Conservation (phyloP, 306 rosid species). For the Sphenostylis stenocarpa region DNA sequence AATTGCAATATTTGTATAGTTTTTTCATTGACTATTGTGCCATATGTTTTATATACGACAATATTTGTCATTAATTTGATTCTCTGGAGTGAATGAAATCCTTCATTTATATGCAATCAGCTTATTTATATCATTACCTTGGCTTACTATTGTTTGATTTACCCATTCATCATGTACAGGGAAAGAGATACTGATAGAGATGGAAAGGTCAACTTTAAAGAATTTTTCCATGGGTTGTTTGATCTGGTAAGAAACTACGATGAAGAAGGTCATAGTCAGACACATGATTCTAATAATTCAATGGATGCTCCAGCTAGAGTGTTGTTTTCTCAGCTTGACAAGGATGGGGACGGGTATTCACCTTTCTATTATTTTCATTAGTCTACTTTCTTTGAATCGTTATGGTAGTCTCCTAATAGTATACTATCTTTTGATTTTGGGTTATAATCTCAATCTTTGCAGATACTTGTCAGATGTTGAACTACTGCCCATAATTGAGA, state of each 20-base stretch:
- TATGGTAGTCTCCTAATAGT: conserved; percentile 23
- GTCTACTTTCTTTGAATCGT: conserved; percentile 19
- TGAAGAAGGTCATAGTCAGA: conserved; percentile 66
- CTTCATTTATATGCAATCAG: conserved; percentile 9
- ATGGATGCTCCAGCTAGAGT: conserved; percentile 75
- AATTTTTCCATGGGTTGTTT: conserved; percentile 96
- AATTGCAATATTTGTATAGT: neutral
- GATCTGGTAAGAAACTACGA: conserved; percentile 94
- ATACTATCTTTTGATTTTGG: conserved; percentile 23
- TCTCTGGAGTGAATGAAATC: conserved; percentile 17
- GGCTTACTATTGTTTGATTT: conserved; percentile 29
- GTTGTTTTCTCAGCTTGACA: conserved; percentile 82
- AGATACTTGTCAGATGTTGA: conserved; percentile 80
- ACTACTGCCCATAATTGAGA: conserved; percentile 78
- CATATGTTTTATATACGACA: neutral
- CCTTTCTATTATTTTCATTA: conserved; percentile 19
- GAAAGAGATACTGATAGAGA: conserved; percentile 92
- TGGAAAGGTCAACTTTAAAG: conserved; percentile 87
- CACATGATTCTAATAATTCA: conserved; percentile 59
- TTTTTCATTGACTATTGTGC: neutral
- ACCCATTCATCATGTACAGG: conserved; percentile 43
- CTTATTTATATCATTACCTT: conserved; percentile 7
- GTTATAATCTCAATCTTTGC: conserved; percentile 29
- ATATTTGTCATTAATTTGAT: conserved; percentile 3
- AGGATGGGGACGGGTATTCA: conserved; percentile 86